These are phyloP conservation scores for Agapanthus africanus DNA, from an alignment of 106 monocot genomes.

Conservation along the genomic window DNA sequence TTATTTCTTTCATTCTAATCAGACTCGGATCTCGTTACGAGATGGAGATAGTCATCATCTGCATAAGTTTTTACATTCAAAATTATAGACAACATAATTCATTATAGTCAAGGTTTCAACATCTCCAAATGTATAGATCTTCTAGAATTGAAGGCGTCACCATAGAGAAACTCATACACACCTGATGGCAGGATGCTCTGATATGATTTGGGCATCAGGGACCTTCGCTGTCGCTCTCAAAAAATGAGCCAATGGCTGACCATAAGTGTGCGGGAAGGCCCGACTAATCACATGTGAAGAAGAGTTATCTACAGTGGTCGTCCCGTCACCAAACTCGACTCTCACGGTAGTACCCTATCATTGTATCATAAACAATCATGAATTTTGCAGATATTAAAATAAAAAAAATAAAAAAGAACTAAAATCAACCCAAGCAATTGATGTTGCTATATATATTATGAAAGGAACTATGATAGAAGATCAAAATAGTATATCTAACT, in stretches of 20 bases:
- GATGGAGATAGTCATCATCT: too few relatives aligned
- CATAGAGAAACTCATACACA: too few relatives aligned
- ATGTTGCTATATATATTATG: not conserved
- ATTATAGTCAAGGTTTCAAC: too few relatives aligned
- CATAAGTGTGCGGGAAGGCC: constrained; percentile 70
- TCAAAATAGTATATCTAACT: not conserved
- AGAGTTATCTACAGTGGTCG: constrained; percentile 47
- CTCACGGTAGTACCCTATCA: constrained; percentile 72
- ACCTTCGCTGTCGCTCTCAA: constrained; percentile 46
- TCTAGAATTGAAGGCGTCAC: too few relatives aligned
- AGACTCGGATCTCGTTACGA: too few relatives aligned
- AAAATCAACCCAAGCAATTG: not conserved
- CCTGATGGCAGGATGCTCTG: constrained; percentile 48
- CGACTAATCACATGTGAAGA: constrained; percentile 45
- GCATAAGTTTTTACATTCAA: too few relatives aligned
- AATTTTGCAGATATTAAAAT: not conserved
- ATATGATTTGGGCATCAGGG: constrained; percentile 68
- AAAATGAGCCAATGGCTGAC: constrained; percentile 75
- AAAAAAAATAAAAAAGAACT: not conserved
- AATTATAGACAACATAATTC: too few relatives aligned
- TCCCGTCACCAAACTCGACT: constrained; percentile 83
- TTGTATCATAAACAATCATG: not conserved
- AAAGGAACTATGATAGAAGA: not conserved
- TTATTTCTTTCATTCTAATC: too few relatives aligned
- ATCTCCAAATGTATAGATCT: too few relatives aligned